These are phyloP conservation scores for Colletotrichum sp. DNA, from an alignment of 2,329 filamentous ascomycete species.

Conservation along the genomic window DNA sequence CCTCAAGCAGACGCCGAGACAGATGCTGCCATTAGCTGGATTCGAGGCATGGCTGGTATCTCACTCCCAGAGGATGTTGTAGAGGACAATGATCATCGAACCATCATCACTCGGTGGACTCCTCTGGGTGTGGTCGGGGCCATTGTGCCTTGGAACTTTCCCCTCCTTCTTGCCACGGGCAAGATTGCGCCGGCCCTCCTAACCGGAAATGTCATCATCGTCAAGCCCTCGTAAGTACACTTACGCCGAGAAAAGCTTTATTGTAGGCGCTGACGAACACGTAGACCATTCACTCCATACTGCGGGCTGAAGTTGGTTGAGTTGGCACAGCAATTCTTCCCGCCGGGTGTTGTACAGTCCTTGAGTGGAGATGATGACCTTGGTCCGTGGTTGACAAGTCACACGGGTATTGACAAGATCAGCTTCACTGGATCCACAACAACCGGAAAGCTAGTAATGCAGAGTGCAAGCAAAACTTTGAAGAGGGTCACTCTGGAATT, in stretches of 20 bases:
- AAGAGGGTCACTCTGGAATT: neutral
- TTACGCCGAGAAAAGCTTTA: neutral
- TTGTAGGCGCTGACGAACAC: neutral
- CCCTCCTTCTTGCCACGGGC: conserved; percentile 53
- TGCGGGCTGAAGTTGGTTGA: conserved; percentile 64
- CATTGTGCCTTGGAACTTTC: conserved; percentile 63
- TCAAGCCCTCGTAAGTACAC: conserved; percentile 53
- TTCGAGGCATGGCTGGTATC: conserved; percentile 31
- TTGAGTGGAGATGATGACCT: conserved; percentile 65
- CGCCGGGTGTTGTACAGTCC: conserved; percentile 66
- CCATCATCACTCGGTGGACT: conserved; percentile 36
- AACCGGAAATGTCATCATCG: conserved; percentile 60
- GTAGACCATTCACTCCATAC: conserved; percentile 59
- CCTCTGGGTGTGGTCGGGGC: conserved; percentile 43
- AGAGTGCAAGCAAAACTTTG: neutral
- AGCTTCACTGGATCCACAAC: neutral
- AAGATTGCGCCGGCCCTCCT: conserved; percentile 64
- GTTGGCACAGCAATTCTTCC: conserved; percentile 61
- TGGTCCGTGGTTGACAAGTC: conserved; percentile 53
- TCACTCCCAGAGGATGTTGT: conserved; percentile 42
- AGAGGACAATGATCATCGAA: conserved; percentile 39
- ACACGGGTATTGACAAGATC: neutral
- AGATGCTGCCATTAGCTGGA: conserved; percentile 27
- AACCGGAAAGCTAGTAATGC: neutral
- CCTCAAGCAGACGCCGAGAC: conserved; percentile 21